These are phyloP conservation scores for Begonia loranthoides DNA, from an alignment of 306 rosid genomes.

Conservation along the genomic window DNA sequence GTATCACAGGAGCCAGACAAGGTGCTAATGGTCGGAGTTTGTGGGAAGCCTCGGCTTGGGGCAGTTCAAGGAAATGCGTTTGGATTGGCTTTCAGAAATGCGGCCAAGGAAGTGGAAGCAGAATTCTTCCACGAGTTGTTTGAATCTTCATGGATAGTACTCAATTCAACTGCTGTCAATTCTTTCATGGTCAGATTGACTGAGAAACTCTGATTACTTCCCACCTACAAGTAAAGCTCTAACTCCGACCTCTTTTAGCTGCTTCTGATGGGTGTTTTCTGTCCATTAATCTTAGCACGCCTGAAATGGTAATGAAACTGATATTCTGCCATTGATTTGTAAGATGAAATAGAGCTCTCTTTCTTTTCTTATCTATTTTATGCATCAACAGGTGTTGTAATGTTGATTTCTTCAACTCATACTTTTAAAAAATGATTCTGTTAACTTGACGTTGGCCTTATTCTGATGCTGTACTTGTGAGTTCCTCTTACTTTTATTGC, in stretches of 20 bases:
- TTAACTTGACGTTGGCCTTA: not conserved
- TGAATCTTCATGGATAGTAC: slow-evolving; percentile 89
- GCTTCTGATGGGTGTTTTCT: not conserved
- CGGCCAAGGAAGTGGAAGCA: slow-evolving; percentile 58
- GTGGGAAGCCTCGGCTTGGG: slow-evolving; percentile 90
- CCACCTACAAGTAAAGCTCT: slow-evolving; percentile 7
- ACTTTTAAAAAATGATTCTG: not conserved
- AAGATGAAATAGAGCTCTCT: slow-evolving; percentile 1
- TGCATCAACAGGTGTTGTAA: slow-evolving; percentile 10
- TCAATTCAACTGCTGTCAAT: slow-evolving; percentile 56
- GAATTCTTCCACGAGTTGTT: slow-evolving; percentile 87
- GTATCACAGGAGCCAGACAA: slow-evolving; percentile 65
- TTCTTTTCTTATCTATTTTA: not conserved
- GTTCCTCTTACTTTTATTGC: no score
- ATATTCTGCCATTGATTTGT: slow-evolving; percentile 9
- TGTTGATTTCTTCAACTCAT: slow-evolving; percentile 7
- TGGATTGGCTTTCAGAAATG: slow-evolving; percentile 70
- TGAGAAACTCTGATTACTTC: slow-evolving; percentile 45
- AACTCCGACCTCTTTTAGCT: not conserved
- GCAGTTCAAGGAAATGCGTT: slow-evolving; percentile 80
- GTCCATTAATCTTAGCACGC: slow-evolving; percentile 11
- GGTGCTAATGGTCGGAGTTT: slow-evolving; percentile 77
- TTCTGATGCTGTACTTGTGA: not conserved
- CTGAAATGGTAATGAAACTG: slow-evolving; percentile 18
- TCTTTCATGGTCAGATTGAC: slow-evolving; percentile 87